phyloP scores from a whole-genome alignment of 2,329 filamentous ascomycete genomes.

The Triangularia verruculosa region DNA sequence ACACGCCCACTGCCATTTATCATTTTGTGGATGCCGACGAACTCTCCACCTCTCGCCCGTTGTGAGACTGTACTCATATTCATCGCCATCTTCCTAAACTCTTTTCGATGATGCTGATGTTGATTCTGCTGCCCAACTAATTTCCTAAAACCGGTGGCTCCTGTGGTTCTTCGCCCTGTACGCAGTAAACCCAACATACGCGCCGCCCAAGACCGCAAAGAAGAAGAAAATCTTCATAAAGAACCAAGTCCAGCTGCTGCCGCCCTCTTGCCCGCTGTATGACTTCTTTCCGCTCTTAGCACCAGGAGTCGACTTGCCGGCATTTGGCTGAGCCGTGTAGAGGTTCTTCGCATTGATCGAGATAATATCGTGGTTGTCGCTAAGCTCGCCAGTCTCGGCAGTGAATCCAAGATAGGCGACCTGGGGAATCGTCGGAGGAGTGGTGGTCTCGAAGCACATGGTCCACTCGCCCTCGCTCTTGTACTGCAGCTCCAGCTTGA shows the following conservation, averaged over 20 bases:
- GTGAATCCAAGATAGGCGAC: constrained; percentile 74
- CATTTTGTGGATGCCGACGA: background rate
- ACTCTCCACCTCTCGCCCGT: background rate
- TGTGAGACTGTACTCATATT: background rate
- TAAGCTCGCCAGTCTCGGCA: constrained; percentile 91
- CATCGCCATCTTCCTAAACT: constrained; percentile 9
- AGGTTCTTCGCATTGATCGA: constrained; percentile 82
- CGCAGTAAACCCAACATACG: constrained; percentile 80
- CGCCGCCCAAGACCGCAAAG: constrained; percentile 65
- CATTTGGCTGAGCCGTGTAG: constrained; percentile 60
- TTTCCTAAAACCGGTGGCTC: constrained; percentile 52
- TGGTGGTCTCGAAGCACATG: constrained; percentile 75
- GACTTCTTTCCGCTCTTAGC: constrained; percentile 34
- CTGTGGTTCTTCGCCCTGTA: constrained; percentile 68
- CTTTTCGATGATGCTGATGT: constrained; percentile 16
- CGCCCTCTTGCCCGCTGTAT: constrained; percentile 37
- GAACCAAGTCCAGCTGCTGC: constrained; percentile 58
- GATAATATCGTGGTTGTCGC: constrained; percentile 97
- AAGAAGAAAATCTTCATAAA: constrained; percentile 82
- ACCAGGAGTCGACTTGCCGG: constrained; percentile 39
- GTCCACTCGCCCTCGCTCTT: constrained; percentile 87
- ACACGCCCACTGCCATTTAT: no score
- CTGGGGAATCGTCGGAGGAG: constrained; percentile 73
- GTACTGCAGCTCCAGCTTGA: constrained; percentile 91
- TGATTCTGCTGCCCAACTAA: constrained; percentile 7